Evolutionary conservation across 441 rosid genomes (phyloP).

Genomic region (Biscutella laevigata): DNA sequence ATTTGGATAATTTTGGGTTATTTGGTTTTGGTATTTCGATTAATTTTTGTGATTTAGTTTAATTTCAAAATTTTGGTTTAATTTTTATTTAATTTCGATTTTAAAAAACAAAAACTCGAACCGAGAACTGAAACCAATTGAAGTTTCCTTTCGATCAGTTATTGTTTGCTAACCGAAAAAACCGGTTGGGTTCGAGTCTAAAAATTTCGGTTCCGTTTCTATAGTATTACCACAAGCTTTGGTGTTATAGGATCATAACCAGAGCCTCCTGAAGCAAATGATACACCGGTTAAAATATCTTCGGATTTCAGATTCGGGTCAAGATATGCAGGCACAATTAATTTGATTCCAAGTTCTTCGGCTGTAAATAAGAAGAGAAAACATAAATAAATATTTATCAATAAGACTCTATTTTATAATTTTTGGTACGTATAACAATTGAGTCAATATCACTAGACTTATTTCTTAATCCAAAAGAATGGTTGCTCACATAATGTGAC

Average conservation of each 20-base stretch:
- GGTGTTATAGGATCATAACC: slow-evolving; percentile 81
- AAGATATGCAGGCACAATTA: slow-evolving; percentile 51
- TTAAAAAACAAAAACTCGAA: too few species aligned
- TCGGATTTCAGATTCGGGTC: slow-evolving; percentile 38
- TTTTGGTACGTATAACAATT: background rate
- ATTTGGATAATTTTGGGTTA: too few species aligned
- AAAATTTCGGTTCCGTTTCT: too few species aligned
- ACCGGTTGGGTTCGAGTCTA: too few species aligned
- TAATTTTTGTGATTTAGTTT: too few species aligned
- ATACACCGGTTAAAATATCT: slow-evolving; percentile 71
- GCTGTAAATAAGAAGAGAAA: slow-evolving; percentile 33
- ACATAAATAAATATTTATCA: background rate
- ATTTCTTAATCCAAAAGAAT: background rate
- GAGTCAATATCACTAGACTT: background rate
- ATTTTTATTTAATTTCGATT: too few species aligned
- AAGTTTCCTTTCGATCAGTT: too few species aligned
- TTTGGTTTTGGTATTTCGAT: too few species aligned
- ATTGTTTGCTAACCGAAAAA: too few species aligned
- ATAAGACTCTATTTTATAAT: too few species aligned
- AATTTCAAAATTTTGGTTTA: too few species aligned
- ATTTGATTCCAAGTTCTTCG: slow-evolving; percentile 59
- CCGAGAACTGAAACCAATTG: too few species aligned
- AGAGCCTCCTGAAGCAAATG: slow-evolving; percentile 73
- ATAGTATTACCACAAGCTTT: slow-evolving; percentile 37
- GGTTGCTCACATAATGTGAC: slow-evolving; percentile 6